phyloP scores from a whole-genome alignment of 148 eudicot genomes.

The Fagopyrum homotropicum region DNA sequence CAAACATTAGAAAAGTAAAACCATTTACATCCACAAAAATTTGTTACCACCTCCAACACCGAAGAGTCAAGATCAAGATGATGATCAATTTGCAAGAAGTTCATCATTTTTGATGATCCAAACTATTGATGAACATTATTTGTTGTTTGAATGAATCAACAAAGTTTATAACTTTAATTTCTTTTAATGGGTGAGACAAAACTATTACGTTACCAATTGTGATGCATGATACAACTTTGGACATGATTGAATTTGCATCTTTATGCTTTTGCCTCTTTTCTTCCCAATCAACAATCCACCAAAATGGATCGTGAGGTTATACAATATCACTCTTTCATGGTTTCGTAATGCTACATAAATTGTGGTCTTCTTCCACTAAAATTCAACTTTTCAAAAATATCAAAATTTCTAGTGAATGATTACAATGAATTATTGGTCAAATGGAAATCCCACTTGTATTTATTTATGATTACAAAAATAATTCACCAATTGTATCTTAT shows the following conservation, averaged over 20 bases:
- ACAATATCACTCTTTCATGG: not conserved
- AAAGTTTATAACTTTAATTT: not conserved
- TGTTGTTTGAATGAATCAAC: not conserved
- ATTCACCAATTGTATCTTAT: not conserved
- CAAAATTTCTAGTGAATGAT: not conserved
- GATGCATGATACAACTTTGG: slow-evolving; percentile 2
- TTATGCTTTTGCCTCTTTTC: not conserved
- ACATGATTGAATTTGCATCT: slow-evolving; percentile 2
- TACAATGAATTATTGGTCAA: not conserved
- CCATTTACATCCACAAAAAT: not conserved
- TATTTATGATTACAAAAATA: not conserved
- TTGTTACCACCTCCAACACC: not conserved
- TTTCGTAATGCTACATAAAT: not conserved
- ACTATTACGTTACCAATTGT: slow-evolving; percentile 2
- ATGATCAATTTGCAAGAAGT: not conserved
- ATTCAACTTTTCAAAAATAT: not conserved
- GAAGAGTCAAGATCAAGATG: slow-evolving; percentile 4
- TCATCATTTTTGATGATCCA: not conserved
- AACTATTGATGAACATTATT: slow-evolving; percentile 5
- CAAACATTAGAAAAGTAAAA: not conserved
- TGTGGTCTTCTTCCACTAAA: not conserved
- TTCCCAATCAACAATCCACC: slow-evolving; percentile 3
- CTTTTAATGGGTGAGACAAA: not conserved
- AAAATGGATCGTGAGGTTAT: not conserved
- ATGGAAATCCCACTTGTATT: not conserved